Evolutionary conservation across 2,329 filamentous ascomycete species (phyloP).

Genomic region (Exophiala sp.): DNA sequence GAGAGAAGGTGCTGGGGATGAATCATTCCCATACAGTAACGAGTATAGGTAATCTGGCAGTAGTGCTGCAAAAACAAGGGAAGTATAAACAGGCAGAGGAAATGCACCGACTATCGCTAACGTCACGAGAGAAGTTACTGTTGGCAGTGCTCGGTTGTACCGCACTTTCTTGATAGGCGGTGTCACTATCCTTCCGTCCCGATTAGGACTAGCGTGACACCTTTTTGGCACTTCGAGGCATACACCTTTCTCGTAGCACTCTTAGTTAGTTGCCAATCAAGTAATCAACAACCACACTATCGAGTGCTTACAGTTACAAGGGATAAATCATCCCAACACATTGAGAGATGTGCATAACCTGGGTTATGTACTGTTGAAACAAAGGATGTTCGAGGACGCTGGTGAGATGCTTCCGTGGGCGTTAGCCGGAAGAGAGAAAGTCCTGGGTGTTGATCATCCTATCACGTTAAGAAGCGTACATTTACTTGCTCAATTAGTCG

Average conservation of each 20-base stretch:
- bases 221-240: too few species aligned
- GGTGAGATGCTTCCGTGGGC: neutral
- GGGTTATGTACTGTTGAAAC: neutral
- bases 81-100: neutral
- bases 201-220: neutral
- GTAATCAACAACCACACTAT: too few species aligned
- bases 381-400: neutral
- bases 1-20: conserved; percentile 22
- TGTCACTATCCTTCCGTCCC: too few species aligned
- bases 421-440: neutral
- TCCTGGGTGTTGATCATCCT: neutral
- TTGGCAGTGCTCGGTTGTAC: too few species aligned
- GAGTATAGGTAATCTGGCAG: neutral
- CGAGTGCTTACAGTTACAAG: neutral
- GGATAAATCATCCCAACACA: neutral
- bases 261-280: too few species aligned
- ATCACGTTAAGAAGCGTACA: neutral
- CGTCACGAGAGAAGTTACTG: neutral
- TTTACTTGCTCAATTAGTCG: too few species aligned
- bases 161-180: too few species aligned
- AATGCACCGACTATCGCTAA: neutral
- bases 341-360: neutral
- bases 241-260: too few species aligned
- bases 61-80: neutral
- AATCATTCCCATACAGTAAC: conserved; percentile 27